These are phyloP conservation scores for Graphium sp. DNA, from an alignment of 2,329 filamentous ascomycete genomes.

Conservation along the genomic window DNA sequence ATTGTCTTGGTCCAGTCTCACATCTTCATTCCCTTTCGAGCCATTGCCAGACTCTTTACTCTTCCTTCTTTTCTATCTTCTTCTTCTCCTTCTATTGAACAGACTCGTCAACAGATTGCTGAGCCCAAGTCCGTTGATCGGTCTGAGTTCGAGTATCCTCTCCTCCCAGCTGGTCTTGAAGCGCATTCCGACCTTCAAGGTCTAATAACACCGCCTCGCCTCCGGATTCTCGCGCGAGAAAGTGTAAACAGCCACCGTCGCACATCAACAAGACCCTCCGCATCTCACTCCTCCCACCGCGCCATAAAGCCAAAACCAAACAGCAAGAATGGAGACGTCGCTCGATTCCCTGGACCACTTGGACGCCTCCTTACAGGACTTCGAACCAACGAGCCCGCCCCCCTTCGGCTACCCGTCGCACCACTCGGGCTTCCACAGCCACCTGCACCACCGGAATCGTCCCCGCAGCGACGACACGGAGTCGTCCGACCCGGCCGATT, in stretches of 20 bases:
- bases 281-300: constrained; percentile 4
- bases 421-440: constrained; percentile 22
- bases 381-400: constrained; percentile 26
- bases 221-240: constrained; percentile 5
- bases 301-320: constrained; percentile 6
- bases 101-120: too few species aligned
- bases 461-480: constrained; percentile 12
- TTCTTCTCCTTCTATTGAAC: background rate
- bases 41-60: constrained; percentile 5
- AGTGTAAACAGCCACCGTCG: background rate
- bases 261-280: constrained; percentile 5
- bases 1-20: constrained; percentile 19
- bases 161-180: too few species aligned
- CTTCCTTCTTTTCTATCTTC: constrained; percentile 2
- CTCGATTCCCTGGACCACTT: constrained; percentile 21
- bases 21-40: constrained; percentile 5
- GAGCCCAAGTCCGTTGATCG: background rate
- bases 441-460: background rate
- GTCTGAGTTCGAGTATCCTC: background rate
- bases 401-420: constrained; percentile 21
- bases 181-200: background rate
- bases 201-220: background rate
- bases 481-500: constrained; percentile 26
- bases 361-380: constrained; percentile 37
- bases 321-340: constrained; percentile 9